A percentile compares a stretch with the other conserved stretches of the same genome.
These are phyloP conservation scores for Nannochloris sp. DNA, from an alignment of 139 green algal species.

Conservation along the genomic window DNA sequence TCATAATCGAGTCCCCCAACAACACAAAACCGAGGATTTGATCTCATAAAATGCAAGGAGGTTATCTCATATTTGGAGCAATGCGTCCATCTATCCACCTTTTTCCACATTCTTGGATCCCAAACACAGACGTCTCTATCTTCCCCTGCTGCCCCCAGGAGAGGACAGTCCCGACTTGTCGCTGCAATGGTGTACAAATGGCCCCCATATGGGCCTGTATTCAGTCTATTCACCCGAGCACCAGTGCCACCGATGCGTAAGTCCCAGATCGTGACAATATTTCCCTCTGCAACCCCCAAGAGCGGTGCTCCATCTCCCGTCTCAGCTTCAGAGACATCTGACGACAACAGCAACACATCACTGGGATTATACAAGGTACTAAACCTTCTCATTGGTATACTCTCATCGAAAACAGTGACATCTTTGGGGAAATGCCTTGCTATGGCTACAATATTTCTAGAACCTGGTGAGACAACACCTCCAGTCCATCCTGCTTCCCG, in stretches of 20 bases:
- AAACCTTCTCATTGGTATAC: slow-evolving; percentile 14
- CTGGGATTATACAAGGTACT: slow-evolving; percentile 24
- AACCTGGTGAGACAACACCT: slow-evolving; percentile 8
- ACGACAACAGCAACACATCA: slow-evolving; percentile 22
- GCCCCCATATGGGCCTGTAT: slow-evolving; percentile 9
- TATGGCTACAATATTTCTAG: slow-evolving; percentile 14
- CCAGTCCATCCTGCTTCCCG: slow-evolving; percentile 26
- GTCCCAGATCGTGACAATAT: slow-evolving; percentile 25
- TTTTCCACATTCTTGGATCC: slow-evolving; percentile 24
- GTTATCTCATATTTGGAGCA: slow-evolving; percentile 27
- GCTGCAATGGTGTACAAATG: slow-evolving; percentile 18
- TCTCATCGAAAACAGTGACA: slow-evolving; percentile 25
- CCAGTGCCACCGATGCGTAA: slow-evolving; percentile 9
- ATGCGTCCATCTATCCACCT: slow-evolving; percentile 25
- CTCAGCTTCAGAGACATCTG: slow-evolving; percentile 3
- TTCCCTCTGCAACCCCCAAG: slow-evolving; percentile 23
- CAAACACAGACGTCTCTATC: slow-evolving; percentile 22
- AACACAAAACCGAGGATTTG: slow-evolving; percentile 7
- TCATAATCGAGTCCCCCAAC: slow-evolving; percentile 26
- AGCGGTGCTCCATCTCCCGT: slow-evolving; percentile 6
- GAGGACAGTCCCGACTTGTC: neutral
- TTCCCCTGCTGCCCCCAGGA: slow-evolving; percentile 18
- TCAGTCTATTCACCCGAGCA: slow-evolving; percentile 13
- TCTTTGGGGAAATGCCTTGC: slow-evolving; percentile 24
- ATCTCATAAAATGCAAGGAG: slow-evolving; percentile 17